Base-by-base conservation (phyloP, 805 yeast genomes). In the Torulaspora microellipsoides region DNA sequence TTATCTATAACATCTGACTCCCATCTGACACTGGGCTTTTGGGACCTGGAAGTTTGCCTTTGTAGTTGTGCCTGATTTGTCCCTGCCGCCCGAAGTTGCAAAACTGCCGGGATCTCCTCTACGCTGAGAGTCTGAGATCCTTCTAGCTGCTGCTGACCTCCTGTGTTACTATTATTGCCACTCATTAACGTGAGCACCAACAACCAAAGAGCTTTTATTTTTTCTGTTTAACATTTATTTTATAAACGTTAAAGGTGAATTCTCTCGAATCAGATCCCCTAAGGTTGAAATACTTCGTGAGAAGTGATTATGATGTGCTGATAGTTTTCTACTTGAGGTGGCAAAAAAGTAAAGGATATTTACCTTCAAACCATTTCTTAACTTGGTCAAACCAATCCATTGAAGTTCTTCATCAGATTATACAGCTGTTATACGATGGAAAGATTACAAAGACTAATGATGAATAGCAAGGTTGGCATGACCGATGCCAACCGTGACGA, bases 401-500 rank as follows among this genome's bases (percentile, higher is more conserved):
- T 20, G 8, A 20, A 6, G 8, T 20, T 20, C 4, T 20, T 7
- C 8, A 20, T n/a, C 25, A 7, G 6, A 20, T 20, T 20, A 7
- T 8, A 20, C 23, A 35, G 3, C 11, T 25, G 15, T 23, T n/a
- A 20, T n/a, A 49, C 35, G 11, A 69, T 70, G 73, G 71, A 70
- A 47, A 62, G 74, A 56, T 52, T 71, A 38, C 75, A 71, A 47
- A 63, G 73, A 54, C 54, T 69, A 20, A 58, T 70, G 60, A 63
- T 66, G 64, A 56, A 61, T 36, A 68, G 65, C 27, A 68, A 64
- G 36, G 60, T 60, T 13, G 75, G 74, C 13, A 66, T 67, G 14
- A 71, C 76, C 1, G 96, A 87, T 59, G 80, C 85, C 1, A 91
- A 91, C 15, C 85, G 87, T 35, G 85, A 89, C 41, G 99, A 91